These are phyloP conservation scores for Mycena rebaudengoi DNA, from an alignment of 768 basidiomycete species.

Conservation along the genomic window DNA sequence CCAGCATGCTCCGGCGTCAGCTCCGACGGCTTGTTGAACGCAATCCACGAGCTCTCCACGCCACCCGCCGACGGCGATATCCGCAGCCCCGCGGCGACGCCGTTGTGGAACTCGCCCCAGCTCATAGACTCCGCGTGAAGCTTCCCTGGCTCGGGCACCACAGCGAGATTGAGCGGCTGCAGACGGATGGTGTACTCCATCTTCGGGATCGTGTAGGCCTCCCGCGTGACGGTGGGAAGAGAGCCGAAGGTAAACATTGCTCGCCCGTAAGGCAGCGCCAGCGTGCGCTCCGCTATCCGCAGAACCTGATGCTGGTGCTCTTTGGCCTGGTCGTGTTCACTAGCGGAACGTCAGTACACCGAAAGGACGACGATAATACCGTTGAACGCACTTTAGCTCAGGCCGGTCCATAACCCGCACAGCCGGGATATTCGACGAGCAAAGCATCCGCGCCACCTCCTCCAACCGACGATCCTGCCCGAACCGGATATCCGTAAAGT, in stretches of 20 bases:
- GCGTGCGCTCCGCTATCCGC: constrained; percentile 84
- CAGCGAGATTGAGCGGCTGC: constrained; percentile 73
- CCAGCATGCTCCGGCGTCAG: constrained; percentile 96
- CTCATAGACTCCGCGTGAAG: constrained; percentile 73
- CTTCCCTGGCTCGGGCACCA: constrained; percentile 76
- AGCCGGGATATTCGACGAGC: constrained; percentile 75
- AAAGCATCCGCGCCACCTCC: constrained; percentile 91
- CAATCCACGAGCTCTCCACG: constrained; percentile 94
- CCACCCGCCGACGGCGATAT: constrained; percentile 77
- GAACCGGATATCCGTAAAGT: constrained; percentile 86
- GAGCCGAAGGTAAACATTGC: constrained; percentile 94
- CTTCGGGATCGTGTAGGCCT: constrained; percentile 82
- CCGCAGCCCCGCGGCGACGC: constrained; percentile 90
- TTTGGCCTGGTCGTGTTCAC: constrained; percentile 88
- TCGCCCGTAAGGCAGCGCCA: constrained; percentile 90
- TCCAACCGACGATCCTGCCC: constrained; percentile 89
- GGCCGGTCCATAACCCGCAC: constrained; percentile 73
- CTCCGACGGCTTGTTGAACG: constrained; percentile 92
- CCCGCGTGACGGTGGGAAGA: constrained; percentile 75
- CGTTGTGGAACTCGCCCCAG: constrained; percentile 99
- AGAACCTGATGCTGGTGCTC: constrained; percentile 86
- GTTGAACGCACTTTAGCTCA: constrained; percentile 75
- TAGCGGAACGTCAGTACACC: constrained; percentile 39
- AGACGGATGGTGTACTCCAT: constrained; percentile 79
- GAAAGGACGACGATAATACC: not conserved